phyloP scores from a whole-genome alignment of 2,329 filamentous ascomycete species.

The Epichloe glyceriae region DNA sequence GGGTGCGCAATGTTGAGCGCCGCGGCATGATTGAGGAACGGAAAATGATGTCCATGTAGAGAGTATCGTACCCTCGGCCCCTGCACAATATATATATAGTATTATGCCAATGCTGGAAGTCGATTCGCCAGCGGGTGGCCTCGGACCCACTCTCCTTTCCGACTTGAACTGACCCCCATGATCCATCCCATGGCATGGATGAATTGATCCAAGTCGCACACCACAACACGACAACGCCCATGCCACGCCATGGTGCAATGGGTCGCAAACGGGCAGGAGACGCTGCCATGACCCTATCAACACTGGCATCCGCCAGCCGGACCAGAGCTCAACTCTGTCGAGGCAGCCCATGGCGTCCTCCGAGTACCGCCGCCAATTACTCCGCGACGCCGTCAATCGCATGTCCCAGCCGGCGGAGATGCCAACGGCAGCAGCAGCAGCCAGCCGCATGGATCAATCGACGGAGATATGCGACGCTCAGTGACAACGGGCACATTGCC shows the following conservation, averaged over 20 bases:
- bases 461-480: conserved; percentile 8
- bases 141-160: background rate
- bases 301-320: conserved; percentile 10
- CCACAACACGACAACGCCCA: background rate
- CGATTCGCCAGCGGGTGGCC: too few species aligned
- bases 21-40: background rate
- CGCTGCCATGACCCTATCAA: conserved; percentile 15
- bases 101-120: too few species aligned
- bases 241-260: background rate
- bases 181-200: background rate
- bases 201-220: background rate
- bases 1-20: background rate
- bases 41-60: background rate
- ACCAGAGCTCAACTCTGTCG: background rate
- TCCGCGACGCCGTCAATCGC: background rate
- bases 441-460: conserved; percentile 3
- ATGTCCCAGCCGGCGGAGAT: background rate
- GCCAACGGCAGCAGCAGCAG: conserved; percentile 4
- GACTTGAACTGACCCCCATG: background rate
- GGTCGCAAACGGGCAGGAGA: conserved; percentile 11
- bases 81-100: too few species aligned
- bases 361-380: background rate
- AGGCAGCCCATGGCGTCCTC: background rate
- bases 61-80: background rate
- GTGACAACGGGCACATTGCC: conserved; percentile 35